Evolutionary conservation across 1,284 basidiomycete species (phyloP), one percentile per base, ranked within the genome.

Genomic region (Peniophora sp.): DNA sequence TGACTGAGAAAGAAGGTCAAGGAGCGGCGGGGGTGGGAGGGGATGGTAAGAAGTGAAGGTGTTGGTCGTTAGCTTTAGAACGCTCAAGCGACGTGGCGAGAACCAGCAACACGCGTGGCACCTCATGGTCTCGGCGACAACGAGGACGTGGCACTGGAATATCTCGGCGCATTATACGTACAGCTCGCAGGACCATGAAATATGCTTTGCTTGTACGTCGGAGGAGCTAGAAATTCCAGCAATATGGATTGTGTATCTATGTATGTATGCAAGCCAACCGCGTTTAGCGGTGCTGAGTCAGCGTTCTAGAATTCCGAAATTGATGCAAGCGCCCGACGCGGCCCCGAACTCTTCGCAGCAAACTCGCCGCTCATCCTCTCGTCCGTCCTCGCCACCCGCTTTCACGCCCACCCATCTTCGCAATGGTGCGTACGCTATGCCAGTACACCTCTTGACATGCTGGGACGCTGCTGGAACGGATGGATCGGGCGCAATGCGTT

Each of bases 1-100:
- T 69, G 60, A 59, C 54, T 60, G 59, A 51, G 50, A 57, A 50
- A 52, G 51, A 49, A 55, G 24, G 62, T 57, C 58, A 64, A 63
- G 57, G 65, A 65, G 60, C 62, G 64, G 62, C 55, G 45, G 51
- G 49, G 55, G 41, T 32, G 27, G 27, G 27, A 39, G 36, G 24
- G 22, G 39, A 27, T 39, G 24, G 24, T 27, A 34, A 23, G 34
- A 24, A 24, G 27, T 11, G 41, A 48, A 35, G 11, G 41, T 36
- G 24, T 20, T 23, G 42, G 12, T 34, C 35, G 22, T n/a, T 22
- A 32, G 32, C 17, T 11, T 20, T 50, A 24, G 49, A 35, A 15
- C 47, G 35, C 27, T 20, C 34, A 39, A 32, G 27, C 5, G 27
- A 32, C 27, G 27, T 32, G 27, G 27, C 27, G 12, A 32, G 27